Evolutionary conservation across 306 rosid species (phyloP), one percentile per base, ranked within the genome.

Genomic region (Mimosa bimucronata): DNA sequence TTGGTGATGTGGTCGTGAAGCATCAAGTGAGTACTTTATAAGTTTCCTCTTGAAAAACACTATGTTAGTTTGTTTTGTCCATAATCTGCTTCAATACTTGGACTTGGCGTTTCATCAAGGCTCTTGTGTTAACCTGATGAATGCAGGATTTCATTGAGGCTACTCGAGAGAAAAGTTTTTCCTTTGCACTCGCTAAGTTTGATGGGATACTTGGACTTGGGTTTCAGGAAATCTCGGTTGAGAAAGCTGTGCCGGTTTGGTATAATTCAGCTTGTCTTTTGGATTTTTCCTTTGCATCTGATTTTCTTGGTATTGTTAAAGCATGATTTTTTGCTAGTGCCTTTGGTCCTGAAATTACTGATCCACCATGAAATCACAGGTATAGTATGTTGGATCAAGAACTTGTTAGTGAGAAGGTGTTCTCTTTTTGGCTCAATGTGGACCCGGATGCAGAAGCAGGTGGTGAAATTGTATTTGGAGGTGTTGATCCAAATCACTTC

Each of bases 191-290:
- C 57, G 91, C 86, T 1, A 91, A 89, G 87, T 94, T 94, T 73
- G 98, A 94, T 65, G 98, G 98, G 45, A 83, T 94, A 83, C 76
- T 94, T 19, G 98, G 98, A 60, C 98, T 94, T 75, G 98, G 95
- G 37, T 94, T 94, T 80, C 92, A 94, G 77, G 94, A 90, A 86
- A 86, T 94, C 81, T 91, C 98, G 4, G 97, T 90, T 52, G 89
- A 42, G 80, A 75, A 86, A 57, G 77, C 86, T 65, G 89, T 90
- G 67, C 98, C 97, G 71, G 81, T 91, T 67, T 94, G 98, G 98
- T 94, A 92, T 67, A 70, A 46, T 83, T 73, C 40, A 42, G 72
- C 75, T 52, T 10, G 58, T 53, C 15, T 29, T 42, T 42, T 42
- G 68, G 76, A 50, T 55, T 66, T 66, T 70, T 67, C 58, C 30